Evolutionary conservation across 2,329 filamentous ascomycete species (phyloP), one percentile per base, ranked within the genome.

Genomic region (Aspergillus niger): DNA sequence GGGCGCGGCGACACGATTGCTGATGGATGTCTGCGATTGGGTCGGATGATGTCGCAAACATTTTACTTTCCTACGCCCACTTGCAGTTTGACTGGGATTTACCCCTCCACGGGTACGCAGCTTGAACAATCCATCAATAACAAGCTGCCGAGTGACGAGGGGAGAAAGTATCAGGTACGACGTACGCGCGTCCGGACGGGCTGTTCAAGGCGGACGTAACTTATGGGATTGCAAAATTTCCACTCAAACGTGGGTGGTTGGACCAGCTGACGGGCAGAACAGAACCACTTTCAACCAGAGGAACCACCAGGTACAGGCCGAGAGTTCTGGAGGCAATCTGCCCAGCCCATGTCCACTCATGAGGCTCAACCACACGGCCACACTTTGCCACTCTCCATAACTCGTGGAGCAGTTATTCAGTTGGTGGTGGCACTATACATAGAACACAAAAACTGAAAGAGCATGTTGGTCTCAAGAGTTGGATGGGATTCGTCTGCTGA

Each of bases 111-210:
- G 38, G 38, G 13, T 36, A 36, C 41, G 52, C 52, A 43, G 24
- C 43, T 32, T 32, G 43, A 13, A 47, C 38, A 55, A 36, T 55
- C 53, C 53, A 55, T 55, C 53, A 55, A 55, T 55, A 38, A 55
- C 51, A 17, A 26, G 51, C 32, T 54, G 36, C 36, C 17, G 20
- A 41, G 22, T 15, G 15, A 17, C 39, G 26, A 30, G 20, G 26
- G 39, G n/a, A 39, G 17, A 20, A 32, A 36, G 39, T 55, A 44
- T 43, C 53, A 32, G 17, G 53, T 44, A 30, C 39, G 41, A 24
- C 41, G 53, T 55, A 44, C 53, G 43, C 53, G 53, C 53, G 53
- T 55, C 41, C 53, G 30, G 53, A 47, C 53, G 24, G 41, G 28
- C 39, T 36, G 24, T 17, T 20, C 32, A 17, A 55, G 26, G 44